These are phyloP conservation scores for Geotrichum europaeum DNA, from an alignment of 1,139 yeast species.

Conservation along the genomic window DNA sequence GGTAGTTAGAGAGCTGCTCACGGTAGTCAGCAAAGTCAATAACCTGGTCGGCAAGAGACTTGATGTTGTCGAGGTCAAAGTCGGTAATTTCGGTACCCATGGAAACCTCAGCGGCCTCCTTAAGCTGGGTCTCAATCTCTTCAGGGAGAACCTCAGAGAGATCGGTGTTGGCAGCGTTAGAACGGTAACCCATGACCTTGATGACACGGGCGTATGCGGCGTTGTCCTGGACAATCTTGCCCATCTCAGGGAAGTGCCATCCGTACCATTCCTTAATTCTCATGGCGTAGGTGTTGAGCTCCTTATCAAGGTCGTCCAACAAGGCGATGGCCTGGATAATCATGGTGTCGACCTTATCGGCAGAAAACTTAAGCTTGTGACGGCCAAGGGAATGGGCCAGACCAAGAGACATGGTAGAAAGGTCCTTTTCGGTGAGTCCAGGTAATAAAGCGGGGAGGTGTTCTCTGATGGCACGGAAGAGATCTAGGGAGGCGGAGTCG, in stretches of 20 bases:
- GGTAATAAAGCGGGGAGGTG: conserved; percentile 90
- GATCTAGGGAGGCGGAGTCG: conserved; percentile 90
- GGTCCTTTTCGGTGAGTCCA: conserved; percentile 77
- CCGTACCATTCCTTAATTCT: conserved; percentile 99
- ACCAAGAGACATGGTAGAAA: conserved; percentile 93
- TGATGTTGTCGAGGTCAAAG: conserved; percentile 84
- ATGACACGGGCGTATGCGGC: conserved; percentile 64
- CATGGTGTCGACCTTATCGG: conserved; percentile 98
- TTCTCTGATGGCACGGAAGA: conserved; percentile 92
- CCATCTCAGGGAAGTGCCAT: conserved; percentile 99
- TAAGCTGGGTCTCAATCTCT: conserved; percentile 46
- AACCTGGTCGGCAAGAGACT: conserved; percentile 89
- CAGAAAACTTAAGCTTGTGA: conserved; percentile 93
- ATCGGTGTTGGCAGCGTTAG: conserved; percentile 84
- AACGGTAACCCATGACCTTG: conserved; percentile 88
- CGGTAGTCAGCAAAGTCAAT: conserved; percentile 92
- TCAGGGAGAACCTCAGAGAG: conserved; percentile 89
- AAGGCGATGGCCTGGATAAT: conserved; percentile 97
- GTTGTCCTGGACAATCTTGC: conserved; percentile 89
- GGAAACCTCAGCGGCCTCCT: conserved; percentile 87
- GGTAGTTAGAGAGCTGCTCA: conserved; percentile 76
- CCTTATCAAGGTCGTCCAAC: conserved; percentile 94
- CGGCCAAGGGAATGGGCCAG: conserved; percentile 92
- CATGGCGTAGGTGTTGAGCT: conserved; percentile 96
- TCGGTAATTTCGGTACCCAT: conserved; percentile 99